Evolutionary conservation across 2,329 filamentous ascomycete genomes (phyloP).

Genomic region (Aspergillaceae sp.): DNA sequence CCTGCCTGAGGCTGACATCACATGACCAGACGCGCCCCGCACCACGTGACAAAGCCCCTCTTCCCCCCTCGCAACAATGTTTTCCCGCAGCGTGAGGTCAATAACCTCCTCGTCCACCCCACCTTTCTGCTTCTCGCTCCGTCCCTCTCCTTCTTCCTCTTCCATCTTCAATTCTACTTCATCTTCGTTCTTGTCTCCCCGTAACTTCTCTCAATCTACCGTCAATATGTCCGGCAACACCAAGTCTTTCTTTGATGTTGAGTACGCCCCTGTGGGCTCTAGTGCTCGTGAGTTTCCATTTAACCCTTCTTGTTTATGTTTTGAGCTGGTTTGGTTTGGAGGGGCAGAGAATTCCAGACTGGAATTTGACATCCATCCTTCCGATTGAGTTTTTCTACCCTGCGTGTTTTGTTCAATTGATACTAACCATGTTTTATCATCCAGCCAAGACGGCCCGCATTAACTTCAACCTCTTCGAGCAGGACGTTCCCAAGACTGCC

Average conservation of each 20-base stretch:
- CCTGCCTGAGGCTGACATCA: too few relatives aligned
- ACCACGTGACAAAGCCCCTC: slow-evolving; percentile 19
- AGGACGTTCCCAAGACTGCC: slow-evolving; percentile 78
- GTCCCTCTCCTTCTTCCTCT: slow-evolving; percentile 23
- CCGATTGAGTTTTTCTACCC: too few relatives aligned
- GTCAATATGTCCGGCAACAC: slow-evolving; percentile 58
- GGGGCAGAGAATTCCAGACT: slow-evolving; percentile 5
- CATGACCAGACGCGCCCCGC: slow-evolving; percentile 14
- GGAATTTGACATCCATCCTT: too few relatives aligned
- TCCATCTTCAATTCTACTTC: slow-evolving; percentile 25
- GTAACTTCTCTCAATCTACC: slow-evolving; percentile 56
- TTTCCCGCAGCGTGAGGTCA: slow-evolving; percentile 33
- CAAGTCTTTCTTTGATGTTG: slow-evolving; percentile 68
- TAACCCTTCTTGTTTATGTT: slow-evolving; percentile 1
- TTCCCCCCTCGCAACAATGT: slow-evolving; percentile 25
- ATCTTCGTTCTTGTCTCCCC: slow-evolving; percentile 27
- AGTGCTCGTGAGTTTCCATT: slow-evolving; percentile 20
- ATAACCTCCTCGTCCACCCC: slow-evolving; percentile 35
- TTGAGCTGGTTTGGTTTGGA: background rate
- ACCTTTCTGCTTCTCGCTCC: slow-evolving; percentile 35
- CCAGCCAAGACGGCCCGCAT: slow-evolving; percentile 68
- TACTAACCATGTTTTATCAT: slow-evolving; percentile 4
- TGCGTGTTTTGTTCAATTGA: background rate
- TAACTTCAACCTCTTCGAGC: slow-evolving; percentile 80
- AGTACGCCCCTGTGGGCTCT: slow-evolving; percentile 42